Evolutionary conservation across 2,329 filamentous ascomycete species (phyloP).

Genomic region (Ceratocystis cubensis): DNA sequence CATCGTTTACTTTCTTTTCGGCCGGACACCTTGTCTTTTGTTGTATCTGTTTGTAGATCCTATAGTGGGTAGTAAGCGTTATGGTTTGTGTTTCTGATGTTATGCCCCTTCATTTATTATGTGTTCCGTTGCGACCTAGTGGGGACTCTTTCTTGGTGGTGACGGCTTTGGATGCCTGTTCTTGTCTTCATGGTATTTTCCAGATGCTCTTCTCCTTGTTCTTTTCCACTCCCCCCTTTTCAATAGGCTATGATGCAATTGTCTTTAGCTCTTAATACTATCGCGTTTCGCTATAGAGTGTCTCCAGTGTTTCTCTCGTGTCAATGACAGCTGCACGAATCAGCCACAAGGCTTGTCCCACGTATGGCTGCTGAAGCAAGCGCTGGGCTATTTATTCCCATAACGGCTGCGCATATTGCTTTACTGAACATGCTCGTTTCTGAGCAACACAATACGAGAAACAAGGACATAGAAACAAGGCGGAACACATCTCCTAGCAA

Average conservation of each 20-base stretch:
- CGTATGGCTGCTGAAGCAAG: too few relatives aligned
- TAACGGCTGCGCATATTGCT: too few relatives aligned
- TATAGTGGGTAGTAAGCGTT: slow-evolving; percentile 1
- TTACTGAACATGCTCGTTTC: too few relatives aligned
- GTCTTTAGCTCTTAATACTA: slow-evolving; percentile 1
- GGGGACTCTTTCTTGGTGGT: neutral
- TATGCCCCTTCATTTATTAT: neutral
- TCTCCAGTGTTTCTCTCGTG: too few relatives aligned
- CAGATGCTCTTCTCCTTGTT: neutral
- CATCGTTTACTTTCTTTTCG: neutral
- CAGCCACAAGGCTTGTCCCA: neutral
- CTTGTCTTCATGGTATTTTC: neutral
- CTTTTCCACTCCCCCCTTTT: neutral
- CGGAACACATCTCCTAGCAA: too few relatives aligned
- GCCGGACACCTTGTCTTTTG: too few relatives aligned
- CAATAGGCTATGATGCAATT: neutral
- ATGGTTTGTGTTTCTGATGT: neutral
- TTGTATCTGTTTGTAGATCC: neutral
- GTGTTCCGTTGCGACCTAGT: neutral
- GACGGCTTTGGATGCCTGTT: neutral
- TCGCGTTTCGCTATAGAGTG: neutral
- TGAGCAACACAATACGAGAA: too few relatives aligned
- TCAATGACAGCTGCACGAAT: neutral
- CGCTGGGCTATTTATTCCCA: too few relatives aligned
- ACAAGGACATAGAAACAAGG: too few relatives aligned